Evolutionary conservation across 1,284 basidiomycete species (phyloP), one percentile per base, ranked within the genome.

Genomic region (Ceraceosorus guamensis): DNA sequence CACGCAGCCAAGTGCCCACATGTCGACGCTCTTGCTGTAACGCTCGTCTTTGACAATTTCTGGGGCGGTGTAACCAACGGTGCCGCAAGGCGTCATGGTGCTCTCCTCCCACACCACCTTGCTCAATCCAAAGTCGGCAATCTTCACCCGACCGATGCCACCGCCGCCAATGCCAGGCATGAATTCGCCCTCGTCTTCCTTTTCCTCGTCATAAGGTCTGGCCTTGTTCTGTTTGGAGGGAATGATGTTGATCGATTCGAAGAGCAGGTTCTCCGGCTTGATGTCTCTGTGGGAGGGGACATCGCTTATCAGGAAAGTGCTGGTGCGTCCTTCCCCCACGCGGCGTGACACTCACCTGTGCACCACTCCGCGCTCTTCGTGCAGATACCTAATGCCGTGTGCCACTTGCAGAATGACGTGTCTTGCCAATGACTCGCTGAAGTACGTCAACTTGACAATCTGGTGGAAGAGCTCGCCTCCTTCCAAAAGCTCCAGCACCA

Each of bases 11-110:
- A 98, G 80, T 3, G 95, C 95, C 95, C 95, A 99, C 95, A 98
- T 98, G 77, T 99, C 95, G 55, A 98, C 95, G 70, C 87, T 90
- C 80, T 96, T 97, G 76, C 87, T 90, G 77, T 99, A 99, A 31
- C 93, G 84, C 80, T 99, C 92, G 76, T 98, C 95, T 79, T 97
- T 97, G 72, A 99, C 95, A 63, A 99, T 99, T 79, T 99, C 95
- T 2, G 95, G 95, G 3, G 95, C 95, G 2, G 95, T 98, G 79
- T 99, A 99, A 4, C 95, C 95, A 32, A 98, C 93, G 1, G 95
- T 99, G 34, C 95, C 95, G 73, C 95, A 99, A 18, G 95, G 95
- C 31, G 95, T 99, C 87, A 91, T 95, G 8, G 95, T 99, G 78
- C 95, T 87, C 77, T 97, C 91, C 75, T 95, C 88, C 95, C 95